A percentile compares a stretch with the other conserved stretches of the same genome.
Evolutionary conservation across 352 stramenopile genomes (phyloP).

Genomic region (Globisporangium perplexum): DNA sequence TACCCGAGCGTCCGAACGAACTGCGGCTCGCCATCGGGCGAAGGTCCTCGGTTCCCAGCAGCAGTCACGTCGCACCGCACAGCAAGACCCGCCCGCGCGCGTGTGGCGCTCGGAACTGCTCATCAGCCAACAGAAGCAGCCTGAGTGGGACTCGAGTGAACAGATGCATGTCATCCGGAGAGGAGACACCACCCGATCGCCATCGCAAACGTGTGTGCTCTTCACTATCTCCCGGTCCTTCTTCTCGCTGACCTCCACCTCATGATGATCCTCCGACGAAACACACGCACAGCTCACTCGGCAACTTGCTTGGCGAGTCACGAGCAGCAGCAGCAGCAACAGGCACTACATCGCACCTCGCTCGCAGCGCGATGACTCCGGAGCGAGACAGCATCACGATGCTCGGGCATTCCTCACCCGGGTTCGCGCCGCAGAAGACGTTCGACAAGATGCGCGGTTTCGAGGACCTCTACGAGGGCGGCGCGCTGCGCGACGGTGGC

Average conservation of each 20-base stretch:
- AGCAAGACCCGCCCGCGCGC: no score
- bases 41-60: no score
- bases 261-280: no score
- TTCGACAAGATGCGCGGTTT: slow-evolving; percentile 10
- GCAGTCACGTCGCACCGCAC: no score
- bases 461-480: slow-evolving; percentile 23
- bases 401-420: neutral
- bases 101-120: no score
- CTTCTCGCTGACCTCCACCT: neutral
- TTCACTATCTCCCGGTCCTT: no score
- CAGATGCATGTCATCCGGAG: neutral
- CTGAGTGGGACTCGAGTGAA: neutral
- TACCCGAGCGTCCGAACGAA: no score
- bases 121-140: no score
- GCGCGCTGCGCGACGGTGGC: slow-evolving; percentile 31
- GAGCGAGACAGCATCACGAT: slow-evolving; percentile 17
- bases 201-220: neutral
- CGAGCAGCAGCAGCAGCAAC: neutral
- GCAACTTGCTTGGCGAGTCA: neutral
- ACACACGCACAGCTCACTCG: neutral
- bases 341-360: neutral
- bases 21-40: no score
- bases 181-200: neutral
- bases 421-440: slow-evolving; percentile 6
- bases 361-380: slow-evolving; percentile 2